Evolutionary conservation across 2,329 filamentous ascomycete species (phyloP), one percentile per base, ranked within the genome.

Genomic region (Arthrinium puccinioides): DNA sequence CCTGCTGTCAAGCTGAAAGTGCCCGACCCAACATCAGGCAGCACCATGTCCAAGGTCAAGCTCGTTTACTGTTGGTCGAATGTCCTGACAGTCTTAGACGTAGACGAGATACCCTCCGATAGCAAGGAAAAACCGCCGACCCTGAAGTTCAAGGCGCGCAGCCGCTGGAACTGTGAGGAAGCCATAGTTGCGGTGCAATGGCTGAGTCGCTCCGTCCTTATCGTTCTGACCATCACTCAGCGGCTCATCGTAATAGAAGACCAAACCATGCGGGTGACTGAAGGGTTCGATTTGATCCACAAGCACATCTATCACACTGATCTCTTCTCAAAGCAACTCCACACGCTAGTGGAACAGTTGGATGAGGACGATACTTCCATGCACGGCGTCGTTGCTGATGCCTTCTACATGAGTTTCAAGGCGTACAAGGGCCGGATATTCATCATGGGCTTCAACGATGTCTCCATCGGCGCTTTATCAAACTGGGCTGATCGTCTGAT

Each of bases 11-110:
- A 86, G 54, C 68, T 98, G 29, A 97, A 97, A 59, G 76, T 78
- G 13, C 74, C 79, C 9, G 81, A 87, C 44, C 67, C 76, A 2
- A 70, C 75, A 32, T 78, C 76, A 1, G 79, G 78, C 5, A 83
- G 79, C 50, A 75, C 80, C 7, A 71, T 82, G 9, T 89, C 86
- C 14, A 83, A 81, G 53, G 84, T 83, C 25, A 97, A 98, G 59
- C 73, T 98, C 14, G 90, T 87, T 1, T 98, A 98, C 63, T 96
- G 89, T 60, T 98, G 92, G 92, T 97, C 92, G 3, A 97, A 97
- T 52, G 79, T 97, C n/a, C 66, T 98, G 46, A 97, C 89, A 0
- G 82, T 98, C 5, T 66, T 98, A 18, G 92, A 98, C 45, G 79
- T 97, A 9, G 81, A 90, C 36, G 84, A 92, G 48, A 68, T 81